Conservation (phyloP, 345 rosid genomes). For the Brassica cretica region DNA sequence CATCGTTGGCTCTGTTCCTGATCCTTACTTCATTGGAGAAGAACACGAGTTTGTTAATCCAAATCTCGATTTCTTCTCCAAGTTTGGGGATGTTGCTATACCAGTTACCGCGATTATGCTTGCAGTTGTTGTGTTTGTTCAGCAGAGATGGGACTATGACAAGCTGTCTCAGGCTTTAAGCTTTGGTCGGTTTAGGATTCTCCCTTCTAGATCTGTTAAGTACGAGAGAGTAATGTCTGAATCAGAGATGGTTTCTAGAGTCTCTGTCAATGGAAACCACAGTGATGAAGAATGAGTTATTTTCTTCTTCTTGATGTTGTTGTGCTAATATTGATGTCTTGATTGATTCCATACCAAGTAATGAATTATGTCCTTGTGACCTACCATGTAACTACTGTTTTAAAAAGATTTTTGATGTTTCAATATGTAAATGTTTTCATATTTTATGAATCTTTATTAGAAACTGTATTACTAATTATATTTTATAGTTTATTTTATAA, state of each 20-base stretch:
- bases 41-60: conserved; percentile 78
- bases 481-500: too few relatives aligned
- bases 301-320: conserved; percentile 6
- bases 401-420: too few relatives aligned
- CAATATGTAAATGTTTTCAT: too few relatives aligned
- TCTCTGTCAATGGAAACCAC: conserved; percentile 41
- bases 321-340: conserved; percentile 12
- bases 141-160: conserved; percentile 82
- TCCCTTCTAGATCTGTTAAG: conserved; percentile 56
- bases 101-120: conserved; percentile 63
- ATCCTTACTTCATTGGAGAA: conserved; percentile 60
- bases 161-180: conserved; percentile 56
- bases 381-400: conserved; percentile 23
- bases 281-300: conserved; percentile 48
- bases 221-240: conserved; percentile 77
- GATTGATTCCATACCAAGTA: conserved; percentile 25
- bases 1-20: conserved; percentile 50
- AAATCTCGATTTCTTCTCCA: conserved; percentile 66
- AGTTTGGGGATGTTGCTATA: conserved; percentile 72
- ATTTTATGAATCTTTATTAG: too few relatives aligned
- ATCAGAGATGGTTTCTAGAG: conserved; percentile 61
- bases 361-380: conserved; percentile 26
- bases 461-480: too few relatives aligned
- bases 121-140: conserved; percentile 54
- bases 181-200: conserved; percentile 53